A percentile compares a stretch with the other conserved stretches of the same genome.
These are phyloP conservation scores for Buddleja alternifolia DNA, from an alignment of 257 asterid genomes.

Conservation along the genomic window DNA sequence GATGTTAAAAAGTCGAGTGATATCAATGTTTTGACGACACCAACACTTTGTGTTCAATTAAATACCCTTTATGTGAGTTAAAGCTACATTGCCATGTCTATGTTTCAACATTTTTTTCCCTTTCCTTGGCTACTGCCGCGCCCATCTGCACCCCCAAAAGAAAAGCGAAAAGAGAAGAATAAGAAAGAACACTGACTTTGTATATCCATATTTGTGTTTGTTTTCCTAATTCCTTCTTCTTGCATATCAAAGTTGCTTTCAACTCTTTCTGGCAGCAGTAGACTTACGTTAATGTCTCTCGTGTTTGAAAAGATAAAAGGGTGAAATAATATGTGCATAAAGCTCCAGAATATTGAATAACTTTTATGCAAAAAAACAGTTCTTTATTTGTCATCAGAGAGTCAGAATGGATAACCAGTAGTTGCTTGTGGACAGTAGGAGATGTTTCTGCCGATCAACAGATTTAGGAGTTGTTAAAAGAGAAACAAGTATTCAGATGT, in stretches of 20 bases:
- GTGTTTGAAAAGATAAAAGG: conserved; percentile 10
- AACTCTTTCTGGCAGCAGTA: neutral
- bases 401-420: conserved; percentile 19
- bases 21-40: conserved; percentile 65
- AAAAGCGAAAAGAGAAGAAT: neutral
- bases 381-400: neutral
- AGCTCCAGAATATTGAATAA: neutral
- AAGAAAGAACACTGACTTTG: neutral
- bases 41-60: conserved; percentile 82
- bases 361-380: neutral
- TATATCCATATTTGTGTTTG: neutral
- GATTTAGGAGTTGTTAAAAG: conserved; percentile 4
- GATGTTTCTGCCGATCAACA: neutral
- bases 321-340: neutral
- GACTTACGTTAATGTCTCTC: conserved; percentile 9
- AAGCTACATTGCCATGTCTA: conserved; percentile 15
- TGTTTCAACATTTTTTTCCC: neutral
- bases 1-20: conserved; percentile 68
- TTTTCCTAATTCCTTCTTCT: conserved; percentile 23
- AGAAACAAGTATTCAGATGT: neutral
- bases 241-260: conserved; percentile 9
- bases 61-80: conserved; percentile 93
- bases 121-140: neutral
- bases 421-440: neutral
- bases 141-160: neutral